phyloP scores from a whole-genome alignment of 2,329 filamentous ascomycete species.

The Botrytis aclada region DNA sequence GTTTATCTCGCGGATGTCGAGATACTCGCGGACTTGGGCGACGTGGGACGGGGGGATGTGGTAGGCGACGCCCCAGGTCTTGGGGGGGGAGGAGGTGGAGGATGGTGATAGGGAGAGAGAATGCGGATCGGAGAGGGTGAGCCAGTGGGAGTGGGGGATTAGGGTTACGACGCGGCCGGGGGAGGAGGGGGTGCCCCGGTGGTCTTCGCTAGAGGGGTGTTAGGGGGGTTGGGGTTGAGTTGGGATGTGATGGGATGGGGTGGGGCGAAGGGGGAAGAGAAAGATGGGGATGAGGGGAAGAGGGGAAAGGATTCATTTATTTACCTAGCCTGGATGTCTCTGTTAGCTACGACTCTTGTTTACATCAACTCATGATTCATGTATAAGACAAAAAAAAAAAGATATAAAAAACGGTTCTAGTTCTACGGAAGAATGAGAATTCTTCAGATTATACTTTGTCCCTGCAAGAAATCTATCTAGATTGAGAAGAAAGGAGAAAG shows the following conservation, averaged over 20 bases:
- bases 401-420: no score
- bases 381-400: background rate
- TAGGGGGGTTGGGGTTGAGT: conserved; percentile 16
- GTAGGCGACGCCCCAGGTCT: conserved; percentile 91
- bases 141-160: conserved; percentile 81
- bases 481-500: background rate
- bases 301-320: background rate
- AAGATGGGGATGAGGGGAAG: background rate
- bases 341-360: conserved; percentile 14
- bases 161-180: conserved; percentile 92
- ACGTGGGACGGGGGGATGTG: conserved; percentile 72
- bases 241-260: background rate
- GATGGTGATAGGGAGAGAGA: background rate
- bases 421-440: background rate
- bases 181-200: conserved; percentile 82
- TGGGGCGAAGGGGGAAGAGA: no score
- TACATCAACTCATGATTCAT: background rate
- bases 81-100: conserved; percentile 48
- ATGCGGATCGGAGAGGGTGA: conserved; percentile 61
- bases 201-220: conserved; percentile 68
- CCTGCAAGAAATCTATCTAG: no score
- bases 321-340: conserved; percentile 37
- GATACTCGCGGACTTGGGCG: conserved; percentile 78
- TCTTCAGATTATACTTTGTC: no score
- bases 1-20: conserved; percentile 96